Percentiles rank a stretch among this genome's conserved stretches.
phyloP scores from a whole-genome alignment of 2,329 filamentous ascomycete genomes.

The Xylaria sp. region DNA sequence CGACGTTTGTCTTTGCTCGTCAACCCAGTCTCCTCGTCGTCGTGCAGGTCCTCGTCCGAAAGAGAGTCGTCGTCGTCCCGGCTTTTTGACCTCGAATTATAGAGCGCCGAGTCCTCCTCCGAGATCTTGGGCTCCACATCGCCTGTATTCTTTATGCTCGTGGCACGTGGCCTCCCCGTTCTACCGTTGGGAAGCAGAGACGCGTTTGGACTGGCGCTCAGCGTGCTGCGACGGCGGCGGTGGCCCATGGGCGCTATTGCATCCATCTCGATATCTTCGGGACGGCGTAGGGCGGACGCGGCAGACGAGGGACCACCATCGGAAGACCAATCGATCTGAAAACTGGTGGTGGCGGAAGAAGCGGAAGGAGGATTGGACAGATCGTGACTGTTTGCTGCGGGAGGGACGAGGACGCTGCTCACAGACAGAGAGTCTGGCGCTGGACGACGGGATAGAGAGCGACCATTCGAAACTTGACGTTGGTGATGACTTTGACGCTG shows the following conservation, averaged over 20 bases:
- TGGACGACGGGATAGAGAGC: conserved; percentile 35
- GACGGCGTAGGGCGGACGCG: conserved; percentile 43
- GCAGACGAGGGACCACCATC: conserved; percentile 46
- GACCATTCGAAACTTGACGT: conserved; percentile 39
- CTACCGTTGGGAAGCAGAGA: conserved; percentile 39
- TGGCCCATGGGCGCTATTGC: conserved; percentile 61
- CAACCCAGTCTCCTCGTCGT: conserved; percentile 91
- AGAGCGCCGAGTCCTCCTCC: conserved; percentile 54
- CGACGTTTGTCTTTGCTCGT: conserved; percentile 77
- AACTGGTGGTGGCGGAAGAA: conserved; percentile 51
- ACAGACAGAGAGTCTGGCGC: conserved; percentile 27
- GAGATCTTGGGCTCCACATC: conserved; percentile 59
- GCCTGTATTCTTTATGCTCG: conserved; percentile 47
- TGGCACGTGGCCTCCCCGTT: conserved; percentile 44
- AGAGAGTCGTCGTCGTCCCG: conserved; percentile 63
- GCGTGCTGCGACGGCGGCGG: conserved; percentile 66
- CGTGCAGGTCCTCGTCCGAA: conserved; percentile 78
- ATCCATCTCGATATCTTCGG: conserved; percentile 67
- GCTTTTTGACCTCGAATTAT: conserved; percentile 47
- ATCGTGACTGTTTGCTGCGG: conserved; percentile 39
- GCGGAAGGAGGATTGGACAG: conserved; percentile 49
- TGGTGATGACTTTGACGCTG: conserved; percentile 37
- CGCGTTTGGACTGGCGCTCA: conserved; percentile 56
- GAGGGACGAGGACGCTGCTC: conserved; percentile 23
- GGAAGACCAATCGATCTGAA: conserved; percentile 48